Evolutionary conservation across 768 basidiomycete genomes (phyloP).

Genomic region (Lyophyllum atratum): DNA sequence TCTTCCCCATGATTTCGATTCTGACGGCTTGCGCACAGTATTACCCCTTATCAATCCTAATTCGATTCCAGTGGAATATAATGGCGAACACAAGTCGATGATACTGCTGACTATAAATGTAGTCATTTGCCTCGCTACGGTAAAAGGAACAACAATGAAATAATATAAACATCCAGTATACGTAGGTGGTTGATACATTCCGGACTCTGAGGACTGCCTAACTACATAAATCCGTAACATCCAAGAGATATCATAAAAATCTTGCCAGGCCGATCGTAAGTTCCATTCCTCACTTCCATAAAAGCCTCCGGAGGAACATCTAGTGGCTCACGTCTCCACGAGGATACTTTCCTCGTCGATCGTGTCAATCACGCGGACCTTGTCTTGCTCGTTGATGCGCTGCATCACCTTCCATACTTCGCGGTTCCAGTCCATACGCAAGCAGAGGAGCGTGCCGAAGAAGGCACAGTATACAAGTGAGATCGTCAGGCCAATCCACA

Average conservation of each 20-base stretch:
- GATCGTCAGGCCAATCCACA: constrained; percentile 83
- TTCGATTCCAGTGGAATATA: background rate
- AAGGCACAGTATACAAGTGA: constrained; percentile 61
- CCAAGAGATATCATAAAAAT: no score
- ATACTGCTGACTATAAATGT: background rate
- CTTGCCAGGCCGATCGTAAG: no score
- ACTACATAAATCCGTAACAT: no score
- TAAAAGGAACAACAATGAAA: no score
- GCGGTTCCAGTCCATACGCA: constrained; percentile 66
- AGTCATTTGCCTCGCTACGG: background rate
- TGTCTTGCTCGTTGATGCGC: constrained; percentile 52
- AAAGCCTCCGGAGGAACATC: background rate
- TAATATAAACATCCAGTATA: no score
- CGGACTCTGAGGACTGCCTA: no score
- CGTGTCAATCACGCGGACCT: background rate
- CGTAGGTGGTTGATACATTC: no score
- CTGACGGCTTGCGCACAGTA: background rate
- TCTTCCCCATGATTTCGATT: background rate
- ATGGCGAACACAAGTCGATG: background rate
- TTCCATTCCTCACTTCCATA: no score
- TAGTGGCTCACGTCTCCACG: background rate
- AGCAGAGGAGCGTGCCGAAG: constrained; percentile 52
- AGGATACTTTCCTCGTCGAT: background rate
- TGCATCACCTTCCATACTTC: constrained; percentile 65
- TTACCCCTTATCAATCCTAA: background rate